Evolutionary conservation across 208 protist genomes (phyloP).

Genomic region (Willaertia magna): DNA sequence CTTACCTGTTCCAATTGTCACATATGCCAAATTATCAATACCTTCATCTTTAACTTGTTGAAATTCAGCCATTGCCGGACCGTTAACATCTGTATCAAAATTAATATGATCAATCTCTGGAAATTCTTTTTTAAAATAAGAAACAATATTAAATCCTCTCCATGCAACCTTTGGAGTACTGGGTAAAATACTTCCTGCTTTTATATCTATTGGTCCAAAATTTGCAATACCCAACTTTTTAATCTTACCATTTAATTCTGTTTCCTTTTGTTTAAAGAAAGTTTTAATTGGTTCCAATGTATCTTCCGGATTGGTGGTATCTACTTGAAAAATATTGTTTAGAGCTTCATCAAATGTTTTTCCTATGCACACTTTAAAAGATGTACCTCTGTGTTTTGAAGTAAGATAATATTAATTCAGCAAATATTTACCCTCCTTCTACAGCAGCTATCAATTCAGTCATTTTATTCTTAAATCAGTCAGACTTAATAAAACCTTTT

Average conservation of each 20-base stretch:
- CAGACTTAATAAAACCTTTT: too few relatives aligned
- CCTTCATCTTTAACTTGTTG: not conserved
- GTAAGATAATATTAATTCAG: not conserved
- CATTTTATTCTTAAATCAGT: too few relatives aligned
- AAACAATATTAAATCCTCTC: not conserved
- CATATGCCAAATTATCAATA: not conserved
- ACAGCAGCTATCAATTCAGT: not conserved
- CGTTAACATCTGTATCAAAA: conserved; percentile 23
- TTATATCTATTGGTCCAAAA: conserved; percentile 17
- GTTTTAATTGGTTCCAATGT: not conserved
- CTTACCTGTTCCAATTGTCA: conserved; percentile 20
- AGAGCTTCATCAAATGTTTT: not conserved
- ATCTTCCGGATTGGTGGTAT: not conserved
- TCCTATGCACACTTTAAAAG: not conserved
- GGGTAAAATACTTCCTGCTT: not conserved
- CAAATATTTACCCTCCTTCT: not conserved
- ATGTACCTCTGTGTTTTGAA: not conserved
- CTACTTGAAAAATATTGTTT: not conserved
- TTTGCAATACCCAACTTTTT: not conserved
- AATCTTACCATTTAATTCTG: not conserved
- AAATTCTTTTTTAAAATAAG: not conserved
- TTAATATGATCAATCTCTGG: not conserved
- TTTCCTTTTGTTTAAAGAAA: not conserved
- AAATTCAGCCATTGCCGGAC: conserved; percentile 11
- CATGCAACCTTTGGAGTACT: conserved; percentile 15